Conservation (phyloP, 2,329 filamentous ascomycete species). For the Fusarium sp. region DNA sequence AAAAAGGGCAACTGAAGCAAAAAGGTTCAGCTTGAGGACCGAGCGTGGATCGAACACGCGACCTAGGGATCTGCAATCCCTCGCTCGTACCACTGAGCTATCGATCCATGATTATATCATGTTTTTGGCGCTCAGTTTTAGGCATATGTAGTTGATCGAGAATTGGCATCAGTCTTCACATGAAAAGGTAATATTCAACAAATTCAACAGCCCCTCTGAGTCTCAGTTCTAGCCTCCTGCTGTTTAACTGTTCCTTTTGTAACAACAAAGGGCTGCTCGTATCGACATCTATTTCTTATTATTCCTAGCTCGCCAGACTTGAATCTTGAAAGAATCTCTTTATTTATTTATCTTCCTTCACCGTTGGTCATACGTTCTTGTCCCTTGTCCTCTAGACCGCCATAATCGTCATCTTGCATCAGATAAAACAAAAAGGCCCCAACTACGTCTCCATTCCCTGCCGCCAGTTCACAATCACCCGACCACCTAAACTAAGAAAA, state of each 20-base stretch:
- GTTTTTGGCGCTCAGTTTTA: too few species aligned
- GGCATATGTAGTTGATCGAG: too few species aligned
- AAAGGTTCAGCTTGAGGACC: constrained; percentile 23
- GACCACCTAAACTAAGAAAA: constrained; percentile 18
- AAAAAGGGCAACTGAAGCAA: constrained; percentile 4
- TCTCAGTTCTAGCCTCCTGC: constrained; percentile 22
- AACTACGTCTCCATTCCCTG: constrained; percentile 7
- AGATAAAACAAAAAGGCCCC: background rate
- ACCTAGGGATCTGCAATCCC: constrained; percentile 42
- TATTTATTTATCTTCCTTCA: background rate
- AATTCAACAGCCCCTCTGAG: background rate
- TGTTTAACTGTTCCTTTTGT: constrained; percentile 1
- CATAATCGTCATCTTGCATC: constrained; percentile 4
- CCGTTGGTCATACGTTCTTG: background rate
- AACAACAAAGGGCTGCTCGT: background rate
- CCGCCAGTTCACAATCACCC: constrained; percentile 20
- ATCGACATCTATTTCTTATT: background rate
- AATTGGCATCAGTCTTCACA: too few species aligned
- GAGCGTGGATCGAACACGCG: constrained; percentile 41
- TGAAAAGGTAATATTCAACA: constrained; percentile 2
- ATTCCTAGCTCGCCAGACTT: background rate
- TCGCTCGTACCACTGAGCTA: constrained; percentile 41
- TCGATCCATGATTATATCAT: too few species aligned
- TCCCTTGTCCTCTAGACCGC: background rate
- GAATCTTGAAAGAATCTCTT: background rate